These are phyloP conservation scores for Fusarium secorum DNA, from an alignment of 2,329 filamentous ascomycete species.

Conservation along the genomic window DNA sequence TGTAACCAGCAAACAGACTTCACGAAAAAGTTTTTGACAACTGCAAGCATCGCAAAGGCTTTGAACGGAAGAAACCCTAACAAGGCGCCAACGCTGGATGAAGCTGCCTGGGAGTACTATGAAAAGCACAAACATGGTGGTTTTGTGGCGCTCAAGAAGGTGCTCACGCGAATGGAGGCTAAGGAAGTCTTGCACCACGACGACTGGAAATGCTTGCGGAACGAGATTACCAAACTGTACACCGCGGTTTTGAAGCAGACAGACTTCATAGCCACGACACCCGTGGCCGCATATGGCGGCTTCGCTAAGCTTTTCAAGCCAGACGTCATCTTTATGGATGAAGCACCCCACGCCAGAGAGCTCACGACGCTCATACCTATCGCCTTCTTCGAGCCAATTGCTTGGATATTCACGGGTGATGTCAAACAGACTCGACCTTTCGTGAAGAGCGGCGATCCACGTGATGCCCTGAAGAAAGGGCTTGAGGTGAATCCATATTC, in stretches of 20 bases:
- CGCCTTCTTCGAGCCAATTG: slow-evolving; percentile 52
- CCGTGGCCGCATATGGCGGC: slow-evolving; percentile 51
- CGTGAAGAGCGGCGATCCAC: slow-evolving; percentile 43
- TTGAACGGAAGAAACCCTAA: slow-evolving; percentile 24
- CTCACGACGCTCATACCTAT: slow-evolving; percentile 55
- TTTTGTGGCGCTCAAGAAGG: slow-evolving; percentile 47
- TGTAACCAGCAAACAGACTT: slow-evolving; percentile 43
- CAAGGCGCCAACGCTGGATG: slow-evolving; percentile 52
- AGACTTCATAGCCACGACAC: slow-evolving; percentile 57
- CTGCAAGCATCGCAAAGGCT: slow-evolving; percentile 35
- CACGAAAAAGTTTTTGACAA: slow-evolving; percentile 47
- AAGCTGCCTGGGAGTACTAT: slow-evolving; percentile 53
- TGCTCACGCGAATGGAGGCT: slow-evolving; percentile 47
- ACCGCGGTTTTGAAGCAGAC: slow-evolving; percentile 48
- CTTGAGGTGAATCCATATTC: slow-evolving; percentile 45
- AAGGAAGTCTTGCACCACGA: slow-evolving; percentile 38
- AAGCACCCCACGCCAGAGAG: slow-evolving; percentile 60
- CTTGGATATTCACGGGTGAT: slow-evolving; percentile 57
- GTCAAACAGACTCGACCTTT: slow-evolving; percentile 56
- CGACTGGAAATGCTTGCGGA: slow-evolving; percentile 44
- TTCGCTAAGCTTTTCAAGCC: slow-evolving; percentile 70
- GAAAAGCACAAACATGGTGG: slow-evolving; percentile 42
- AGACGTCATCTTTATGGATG: slow-evolving; percentile 86
- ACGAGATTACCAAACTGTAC: slow-evolving; percentile 49
- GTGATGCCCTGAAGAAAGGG: slow-evolving; percentile 21